Evolutionary conservation across 257 asterid genomes (phyloP), one percentile per base, ranked within the genome.

Genomic region (Scutellaria galericulata): DNA sequence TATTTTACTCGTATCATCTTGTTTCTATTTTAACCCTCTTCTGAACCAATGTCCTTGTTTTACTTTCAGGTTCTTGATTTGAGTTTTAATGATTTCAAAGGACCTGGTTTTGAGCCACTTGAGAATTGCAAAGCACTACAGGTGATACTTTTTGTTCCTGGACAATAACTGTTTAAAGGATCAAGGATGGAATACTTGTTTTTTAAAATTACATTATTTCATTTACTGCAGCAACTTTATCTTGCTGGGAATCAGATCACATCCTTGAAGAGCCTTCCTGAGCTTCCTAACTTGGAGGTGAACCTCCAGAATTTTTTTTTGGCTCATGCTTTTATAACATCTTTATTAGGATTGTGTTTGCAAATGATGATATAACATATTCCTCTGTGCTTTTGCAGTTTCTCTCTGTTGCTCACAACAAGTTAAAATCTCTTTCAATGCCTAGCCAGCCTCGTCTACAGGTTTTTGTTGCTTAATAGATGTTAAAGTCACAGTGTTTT

Each of bases 221-320:
- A 57, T 62, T 73, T 54, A 59, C 77, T 85, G 78, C 87, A 95
- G 99, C 99, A 95, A 95, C 99, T 95, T 15, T 95, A 95, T 82
- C 97, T 95, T 73, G 99, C 99, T 73, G 99, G 99, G 75, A 95
- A 95, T 77, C 97, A 95, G 80, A 88, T 95, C 79, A 86, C 97
- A 39, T 95, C 99, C 66, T 80, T 95, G 83, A 80, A 76, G 82
- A 90, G 99, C 83, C 99, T 95, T 84, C 99, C 99, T 0, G 98
- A 90, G 86, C 98, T 95, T 71, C 97, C 99, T 37, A 95, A 95
- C 79, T 84, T 95, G 92, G 99, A 95, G 96, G 99, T 94, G 77
- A 80, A 78, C 66, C 74, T 70, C 67, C 60, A 64, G 56, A 71
- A 52, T 53, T 57, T 48, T 22, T 78, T 77, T 41, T 48, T 11